phyloP scores from a whole-genome alignment of 2,329 filamentous ascomycete genomes.

The Blumeria hordei region DNA sequence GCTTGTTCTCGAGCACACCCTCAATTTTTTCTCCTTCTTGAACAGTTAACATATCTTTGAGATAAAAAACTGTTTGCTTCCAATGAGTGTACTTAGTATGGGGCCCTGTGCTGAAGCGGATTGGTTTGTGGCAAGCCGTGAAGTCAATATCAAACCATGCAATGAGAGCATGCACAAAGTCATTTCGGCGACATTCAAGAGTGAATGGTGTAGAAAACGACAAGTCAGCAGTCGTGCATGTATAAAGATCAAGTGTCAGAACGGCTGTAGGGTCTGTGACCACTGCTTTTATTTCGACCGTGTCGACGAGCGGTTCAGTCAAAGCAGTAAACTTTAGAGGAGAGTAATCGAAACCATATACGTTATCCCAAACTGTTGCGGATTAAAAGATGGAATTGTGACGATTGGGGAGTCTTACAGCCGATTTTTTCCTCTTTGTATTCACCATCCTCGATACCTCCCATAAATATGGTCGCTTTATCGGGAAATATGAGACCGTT shows the following conservation, averaged over 20 bases:
- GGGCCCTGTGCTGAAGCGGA: slow-evolving; percentile 87
- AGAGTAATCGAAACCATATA: slow-evolving; percentile 92
- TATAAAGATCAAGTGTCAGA: slow-evolving; percentile 83
- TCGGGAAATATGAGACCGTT: slow-evolving; percentile 94
- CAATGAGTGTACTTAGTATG: slow-evolving; percentile 99
- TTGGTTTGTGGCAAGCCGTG: slow-evolving; percentile 90
- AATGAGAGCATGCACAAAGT: slow-evolving; percentile 90
- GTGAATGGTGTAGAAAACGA: slow-evolving; percentile 61
- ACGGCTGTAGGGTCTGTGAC: slow-evolving; percentile 76
- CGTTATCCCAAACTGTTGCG: slow-evolving; percentile 80
- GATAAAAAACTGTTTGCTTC: slow-evolving; percentile 99
- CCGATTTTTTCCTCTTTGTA: slow-evolving; percentile 99
- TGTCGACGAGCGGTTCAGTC: slow-evolving; percentile 90
- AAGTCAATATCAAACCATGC: slow-evolving; percentile 99
- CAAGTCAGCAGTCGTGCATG: slow-evolving; percentile 59
- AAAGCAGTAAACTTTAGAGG: slow-evolving; percentile 85
- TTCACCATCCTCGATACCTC: slow-evolving; percentile 92
- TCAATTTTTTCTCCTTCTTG: slow-evolving; percentile 62
- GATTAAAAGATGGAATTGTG: not conserved
- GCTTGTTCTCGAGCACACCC: slow-evolving; percentile 56
- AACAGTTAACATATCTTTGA: slow-evolving; percentile 78
- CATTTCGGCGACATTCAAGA: slow-evolving; percentile 56
- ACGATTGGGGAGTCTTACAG: slow-evolving; percentile 33
- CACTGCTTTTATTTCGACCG: slow-evolving; percentile 88
- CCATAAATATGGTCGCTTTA: slow-evolving; percentile 93